phyloP scores from a whole-genome alignment of 441 rosid genomes.

The Brassica balearica region DNA sequence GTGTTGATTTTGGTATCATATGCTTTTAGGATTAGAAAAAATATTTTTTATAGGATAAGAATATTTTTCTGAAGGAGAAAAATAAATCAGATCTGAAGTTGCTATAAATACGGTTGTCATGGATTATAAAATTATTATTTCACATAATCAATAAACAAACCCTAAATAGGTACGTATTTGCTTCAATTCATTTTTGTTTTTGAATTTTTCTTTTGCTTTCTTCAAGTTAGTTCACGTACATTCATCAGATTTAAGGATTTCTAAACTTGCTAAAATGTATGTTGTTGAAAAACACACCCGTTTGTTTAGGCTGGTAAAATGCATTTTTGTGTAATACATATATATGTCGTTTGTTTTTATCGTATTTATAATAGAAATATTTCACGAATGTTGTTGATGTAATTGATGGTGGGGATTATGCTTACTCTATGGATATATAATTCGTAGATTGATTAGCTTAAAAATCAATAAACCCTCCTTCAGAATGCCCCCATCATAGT shows the following conservation, averaged over 20 bases:
- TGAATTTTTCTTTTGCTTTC: no score
- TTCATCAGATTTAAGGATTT: neutral
- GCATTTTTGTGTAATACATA: neutral
- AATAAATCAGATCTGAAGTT: no score
- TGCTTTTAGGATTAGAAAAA: no score
- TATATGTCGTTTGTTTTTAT: neutral
- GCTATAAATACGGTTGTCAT: no score
- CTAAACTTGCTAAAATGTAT: neutral
- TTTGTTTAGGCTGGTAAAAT: neutral
- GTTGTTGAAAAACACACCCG: neutral
- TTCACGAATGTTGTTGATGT: constrained; percentile 6
- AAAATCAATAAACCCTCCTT: neutral
- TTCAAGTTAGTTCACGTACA: no score
- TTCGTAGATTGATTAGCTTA: neutral
- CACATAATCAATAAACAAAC: no score
- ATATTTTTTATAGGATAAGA: no score
- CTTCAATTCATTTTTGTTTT: no score
- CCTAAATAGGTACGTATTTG: no score
- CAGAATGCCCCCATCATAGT: neutral
- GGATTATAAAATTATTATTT: no score
- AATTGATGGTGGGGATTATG: neutral
- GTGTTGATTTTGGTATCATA: no score
- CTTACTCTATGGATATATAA: neutral
- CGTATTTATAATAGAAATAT: neutral
- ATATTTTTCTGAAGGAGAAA: no score